These are phyloP conservation scores for Ophiostoma tasmaniense DNA, from an alignment of 2,329 filamentous ascomycete species.

Conservation along the genomic window DNA sequence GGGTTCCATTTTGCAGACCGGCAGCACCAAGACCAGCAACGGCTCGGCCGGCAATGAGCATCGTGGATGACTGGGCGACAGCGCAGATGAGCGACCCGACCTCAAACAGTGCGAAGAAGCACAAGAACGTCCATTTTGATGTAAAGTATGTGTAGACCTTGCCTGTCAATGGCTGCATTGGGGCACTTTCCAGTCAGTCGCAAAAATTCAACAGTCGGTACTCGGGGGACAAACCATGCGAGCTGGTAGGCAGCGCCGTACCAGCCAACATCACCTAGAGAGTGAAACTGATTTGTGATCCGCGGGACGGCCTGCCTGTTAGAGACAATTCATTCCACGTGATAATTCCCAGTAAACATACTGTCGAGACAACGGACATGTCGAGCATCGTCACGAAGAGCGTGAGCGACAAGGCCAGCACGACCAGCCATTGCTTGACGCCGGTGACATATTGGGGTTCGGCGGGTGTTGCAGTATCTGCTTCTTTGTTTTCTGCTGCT, in stretches of 20 bases:
- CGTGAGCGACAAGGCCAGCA: not conserved
- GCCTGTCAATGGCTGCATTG: not conserved
- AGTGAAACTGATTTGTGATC: slow-evolving; percentile 15
- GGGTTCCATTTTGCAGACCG: not conserved
- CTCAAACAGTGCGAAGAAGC: not conserved
- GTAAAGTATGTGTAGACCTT: not conserved
- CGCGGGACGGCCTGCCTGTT: not conserved
- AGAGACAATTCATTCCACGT: too few species aligned
- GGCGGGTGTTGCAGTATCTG: not conserved
- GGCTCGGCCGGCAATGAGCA: not conserved
- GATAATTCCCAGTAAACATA: too few species aligned
- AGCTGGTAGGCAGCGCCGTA: slow-evolving; percentile 23
- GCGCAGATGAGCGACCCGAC: not conserved
- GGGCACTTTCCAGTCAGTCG: not conserved
- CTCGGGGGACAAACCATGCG: slow-evolving; percentile 7
- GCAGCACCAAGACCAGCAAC: not conserved
- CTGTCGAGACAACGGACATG: not conserved
- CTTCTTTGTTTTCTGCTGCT: not conserved
- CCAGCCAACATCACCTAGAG: slow-evolving; percentile 20
- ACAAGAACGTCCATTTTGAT: not conserved
- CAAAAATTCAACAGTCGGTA: too few species aligned
- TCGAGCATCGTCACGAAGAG: not conserved
- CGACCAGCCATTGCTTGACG: not conserved
- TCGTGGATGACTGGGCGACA: not conserved
- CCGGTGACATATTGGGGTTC: not conserved